Conservation (phyloP, 2,329 filamentous ascomycete species). For the Fusarium sp. region DNA sequence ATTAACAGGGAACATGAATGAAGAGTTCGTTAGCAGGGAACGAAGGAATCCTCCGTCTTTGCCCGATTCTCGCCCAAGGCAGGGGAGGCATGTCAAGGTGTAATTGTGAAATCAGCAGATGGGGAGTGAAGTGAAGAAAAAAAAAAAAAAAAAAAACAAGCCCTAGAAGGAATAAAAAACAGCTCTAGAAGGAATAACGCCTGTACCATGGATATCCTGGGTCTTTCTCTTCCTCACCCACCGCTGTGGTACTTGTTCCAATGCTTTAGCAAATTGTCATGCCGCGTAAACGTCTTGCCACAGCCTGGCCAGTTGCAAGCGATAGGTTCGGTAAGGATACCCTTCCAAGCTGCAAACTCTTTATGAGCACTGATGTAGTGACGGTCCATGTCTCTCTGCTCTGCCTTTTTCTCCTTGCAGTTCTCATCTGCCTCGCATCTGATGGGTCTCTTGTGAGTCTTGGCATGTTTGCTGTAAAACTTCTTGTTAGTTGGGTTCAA, state of each 20-base stretch:
- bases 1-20: conserved; percentile 7
- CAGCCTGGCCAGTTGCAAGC: conserved; percentile 21
- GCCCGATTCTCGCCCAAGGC: not conserved
- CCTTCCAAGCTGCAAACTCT: conserved; percentile 18
- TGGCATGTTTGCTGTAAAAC: conserved; percentile 40
- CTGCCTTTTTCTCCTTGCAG: conserved; percentile 28
- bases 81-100: conserved; percentile 25
- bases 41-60: not conserved
- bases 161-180: not conserved
- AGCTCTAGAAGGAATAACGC: not conserved
- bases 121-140: not conserved
- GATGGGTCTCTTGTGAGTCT: conserved; percentile 37
- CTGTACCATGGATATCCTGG: not conserved
- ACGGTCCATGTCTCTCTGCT: conserved; percentile 43
- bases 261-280: conserved; percentile 39
- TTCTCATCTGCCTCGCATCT: conserved; percentile 33
- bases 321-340: conserved; percentile 1
- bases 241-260: conserved; percentile 25
- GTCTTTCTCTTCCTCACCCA: not conserved
- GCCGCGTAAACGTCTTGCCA: conserved; percentile 21
- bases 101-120: conserved; percentile 21
- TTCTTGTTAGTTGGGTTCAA: conserved; percentile 1
- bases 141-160: not conserved
- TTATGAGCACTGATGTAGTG: conserved; percentile 39
- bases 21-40: not conserved